A percentile compares a stretch with the other conserved stretches of the same genome.
These are phyloP conservation scores for Leccinellum albellum DNA, from an alignment of 768 basidiomycete species.

Conservation along the genomic window DNA sequence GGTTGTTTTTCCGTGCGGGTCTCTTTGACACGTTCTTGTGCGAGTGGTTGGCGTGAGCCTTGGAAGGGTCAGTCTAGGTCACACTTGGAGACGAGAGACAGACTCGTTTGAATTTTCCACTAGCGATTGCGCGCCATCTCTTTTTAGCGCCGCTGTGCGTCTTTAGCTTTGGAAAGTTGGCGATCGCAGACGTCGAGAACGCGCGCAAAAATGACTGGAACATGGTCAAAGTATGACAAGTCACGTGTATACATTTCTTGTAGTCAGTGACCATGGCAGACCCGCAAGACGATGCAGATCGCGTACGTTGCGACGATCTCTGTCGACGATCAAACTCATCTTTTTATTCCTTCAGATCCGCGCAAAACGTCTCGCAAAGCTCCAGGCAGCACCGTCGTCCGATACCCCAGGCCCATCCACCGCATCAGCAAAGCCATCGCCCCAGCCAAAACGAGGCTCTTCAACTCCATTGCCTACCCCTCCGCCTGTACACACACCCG, in stretches of 20 bases:
- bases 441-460: conserved; percentile 30
- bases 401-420: conserved; percentile 8
- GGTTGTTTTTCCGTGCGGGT: conserved; percentile 59
- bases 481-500: conserved; percentile 29
- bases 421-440: conserved; percentile 31
- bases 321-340: background rate
- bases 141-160: conserved; percentile 80
- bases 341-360: conserved; percentile 61
- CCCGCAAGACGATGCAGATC: conserved; percentile 78
- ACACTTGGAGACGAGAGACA: conserved; percentile 19
- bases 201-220: conserved; percentile 29
- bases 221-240: conserved; percentile 25
- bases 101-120: conserved; percentile 73
- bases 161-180: conserved; percentile 72
- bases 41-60: conserved; percentile 70
- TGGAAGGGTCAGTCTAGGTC: background rate
- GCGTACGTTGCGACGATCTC: conserved; percentile 40
- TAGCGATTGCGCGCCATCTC: conserved; percentile 70
- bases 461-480: conserved; percentile 25
- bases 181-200: conserved; percentile 58
- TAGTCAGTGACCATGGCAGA: conserved; percentile 23
- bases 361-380: conserved; percentile 84
- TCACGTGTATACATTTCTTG: conserved; percentile 8
- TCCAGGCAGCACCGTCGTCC: conserved; percentile 50
- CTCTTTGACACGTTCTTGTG: conserved; percentile 72